Evolutionary conservation across 225 moss, liverwort and hornwort species (phyloP), one percentile per base, ranked within the genome.

Genomic region (Pseudisothecium myosuroides): DNA sequence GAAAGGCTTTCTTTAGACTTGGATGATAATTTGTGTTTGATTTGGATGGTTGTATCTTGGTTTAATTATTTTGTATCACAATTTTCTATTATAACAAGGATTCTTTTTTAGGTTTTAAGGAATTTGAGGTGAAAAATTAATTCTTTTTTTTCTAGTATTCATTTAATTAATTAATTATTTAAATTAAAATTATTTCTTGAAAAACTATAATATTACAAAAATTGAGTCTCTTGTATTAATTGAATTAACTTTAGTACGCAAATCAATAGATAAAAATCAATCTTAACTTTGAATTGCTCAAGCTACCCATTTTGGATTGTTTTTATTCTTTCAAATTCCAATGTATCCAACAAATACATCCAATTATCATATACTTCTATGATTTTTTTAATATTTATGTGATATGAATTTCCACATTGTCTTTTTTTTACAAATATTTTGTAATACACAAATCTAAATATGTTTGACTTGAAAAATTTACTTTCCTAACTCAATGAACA

Each of bases 71-170:
- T n/a, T 58, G 12, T 28, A 39, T 17, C 0, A 0, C 7, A 41
- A 19, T 27, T 27, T 79, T 79, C 1, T 58, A 4, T 18, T 59
- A 19, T 5, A 19, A 59, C 2, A 12, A 80, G 12, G 41, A 5
- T 27, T 6, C 1, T 37, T 27, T n/a, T 2, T 0, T 56, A n/a
- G 15, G 0, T 16, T 56, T 56, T 14, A 4, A 56, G 7, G 11
- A 56, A n/a, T 17, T 56, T 24, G 55, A 78, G 1, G 27, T n/a
- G 5, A 7, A 2, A 0, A 1, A 56, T 26, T 37, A 2, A 17
- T 0, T n/a, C 6, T 56, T n/a, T 7, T 56, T 56, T 1, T 55
- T 2, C 24, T 24, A 0, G 10, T 55, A n/a, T 56, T 78, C 26
- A n/a, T n/a, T n/a, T 7, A 45, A 45, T 8, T n/a, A n/a, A n/a